These are phyloP conservation scores for Myxozyma nipponensis DNA, from an alignment of 805 yeast species.

Conservation along the genomic window DNA sequence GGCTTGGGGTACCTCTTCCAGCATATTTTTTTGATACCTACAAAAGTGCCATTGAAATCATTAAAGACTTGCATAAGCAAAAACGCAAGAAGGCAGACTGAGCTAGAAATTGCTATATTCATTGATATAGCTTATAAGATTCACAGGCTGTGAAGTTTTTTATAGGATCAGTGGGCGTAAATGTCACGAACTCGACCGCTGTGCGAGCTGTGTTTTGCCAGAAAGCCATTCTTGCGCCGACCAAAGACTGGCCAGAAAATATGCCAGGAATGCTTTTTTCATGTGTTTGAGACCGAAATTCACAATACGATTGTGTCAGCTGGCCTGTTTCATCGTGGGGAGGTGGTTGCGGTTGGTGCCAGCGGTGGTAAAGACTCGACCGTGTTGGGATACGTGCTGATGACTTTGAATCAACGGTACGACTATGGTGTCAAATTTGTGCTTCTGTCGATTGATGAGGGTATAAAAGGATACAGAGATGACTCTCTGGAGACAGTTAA, in stretches of 20 bases:
- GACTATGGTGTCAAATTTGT: slow-evolving; percentile 83
- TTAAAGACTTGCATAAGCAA: too few species aligned
- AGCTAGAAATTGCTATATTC: too few species aligned
- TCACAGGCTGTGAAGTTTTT: too few species aligned
- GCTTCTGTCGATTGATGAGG: slow-evolving; percentile 88
- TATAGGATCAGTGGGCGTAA: too few species aligned
- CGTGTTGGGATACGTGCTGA: slow-evolving; percentile 83
- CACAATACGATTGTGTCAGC: slow-evolving; percentile 79
- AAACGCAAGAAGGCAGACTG: too few species aligned
- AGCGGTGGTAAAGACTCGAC: slow-evolving; percentile 99
- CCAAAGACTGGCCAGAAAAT: slow-evolving; percentile 89
- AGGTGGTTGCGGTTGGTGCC: slow-evolving; percentile 93
- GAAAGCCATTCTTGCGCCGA: slow-evolving; percentile 82
- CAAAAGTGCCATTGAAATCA: too few species aligned
- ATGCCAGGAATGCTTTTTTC: slow-evolving; percentile 85
- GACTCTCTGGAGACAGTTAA: slow-evolving; percentile 96
- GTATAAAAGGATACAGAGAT: slow-evolving; percentile 94
- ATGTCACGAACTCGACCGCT: slow-evolving; percentile 32
- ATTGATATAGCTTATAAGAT: too few species aligned
- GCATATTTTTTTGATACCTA: neutral
- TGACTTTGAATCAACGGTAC: slow-evolving; percentile 81
- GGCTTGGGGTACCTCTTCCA: neutral
- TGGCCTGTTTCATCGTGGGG: slow-evolving; percentile 72
- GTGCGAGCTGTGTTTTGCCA: slow-evolving; percentile 78
- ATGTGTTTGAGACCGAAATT: slow-evolving; percentile 90